A percentile compares a stretch with the other conserved stretches of the same genome.
Conservation (phyloP, 441 rosid genomes). For the Erysimum pusillum region DNA sequence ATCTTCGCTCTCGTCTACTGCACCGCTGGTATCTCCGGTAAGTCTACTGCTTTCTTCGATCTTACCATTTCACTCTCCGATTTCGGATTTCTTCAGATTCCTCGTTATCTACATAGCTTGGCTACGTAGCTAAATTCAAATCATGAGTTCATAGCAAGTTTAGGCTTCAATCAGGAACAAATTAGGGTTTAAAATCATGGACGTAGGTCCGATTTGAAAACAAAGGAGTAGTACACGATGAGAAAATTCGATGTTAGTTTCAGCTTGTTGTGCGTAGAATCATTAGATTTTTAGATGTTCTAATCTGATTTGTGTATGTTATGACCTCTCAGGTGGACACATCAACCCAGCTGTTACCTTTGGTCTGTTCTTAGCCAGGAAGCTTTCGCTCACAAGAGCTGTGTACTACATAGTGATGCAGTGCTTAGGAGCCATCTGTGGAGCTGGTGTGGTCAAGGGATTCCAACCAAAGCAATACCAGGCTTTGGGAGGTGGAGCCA, state of each 20-base stretch:
- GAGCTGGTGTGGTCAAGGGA: constrained; percentile 61
- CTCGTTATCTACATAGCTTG: constrained; percentile 13
- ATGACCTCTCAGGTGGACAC: constrained; percentile 55
- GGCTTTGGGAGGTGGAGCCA: constrained; percentile 59
- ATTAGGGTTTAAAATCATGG: constrained; percentile 10
- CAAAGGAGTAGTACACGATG: not conserved
- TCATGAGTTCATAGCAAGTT: not conserved
- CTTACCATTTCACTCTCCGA: not conserved
- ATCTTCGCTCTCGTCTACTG: constrained; percentile 61
- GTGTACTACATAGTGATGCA: constrained; percentile 62
- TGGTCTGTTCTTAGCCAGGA: constrained; percentile 56
- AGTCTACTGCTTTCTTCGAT: constrained; percentile 11
- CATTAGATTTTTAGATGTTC: not conserved
- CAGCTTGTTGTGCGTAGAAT: not conserved
- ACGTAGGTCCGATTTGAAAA: constrained; percentile 2
- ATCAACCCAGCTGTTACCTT: constrained; percentile 63
- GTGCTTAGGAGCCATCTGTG: constrained; percentile 64
- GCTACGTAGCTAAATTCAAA: not conserved
- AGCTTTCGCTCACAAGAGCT: constrained; percentile 58
- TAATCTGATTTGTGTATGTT: constrained; percentile 26
- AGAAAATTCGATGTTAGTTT: not conserved
- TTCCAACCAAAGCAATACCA: constrained; percentile 52
- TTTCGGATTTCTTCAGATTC: constrained; percentile 3
- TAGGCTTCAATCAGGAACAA: constrained; percentile 7
- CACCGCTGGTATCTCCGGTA: constrained; percentile 60